Conservation (phyloP, 331 rosid genomes). For the Rosa hybrid region DNA sequence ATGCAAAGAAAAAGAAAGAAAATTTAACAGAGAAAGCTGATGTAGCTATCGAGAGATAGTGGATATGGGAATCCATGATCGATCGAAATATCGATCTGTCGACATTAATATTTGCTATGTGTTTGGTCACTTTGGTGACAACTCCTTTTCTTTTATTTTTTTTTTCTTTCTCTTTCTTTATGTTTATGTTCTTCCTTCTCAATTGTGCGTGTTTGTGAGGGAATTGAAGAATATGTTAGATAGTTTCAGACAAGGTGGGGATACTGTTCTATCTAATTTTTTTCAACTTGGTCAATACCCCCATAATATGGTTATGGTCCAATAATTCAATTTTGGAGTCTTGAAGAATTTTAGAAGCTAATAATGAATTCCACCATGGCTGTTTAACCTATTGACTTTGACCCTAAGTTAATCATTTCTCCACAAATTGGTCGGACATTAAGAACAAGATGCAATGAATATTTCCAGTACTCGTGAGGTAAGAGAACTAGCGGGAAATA, state of each 20-base stretch:
- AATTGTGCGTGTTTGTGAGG: conserved; percentile 11
- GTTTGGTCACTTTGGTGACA: conserved; percentile 47
- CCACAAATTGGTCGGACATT: background rate
- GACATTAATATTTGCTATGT: conserved; percentile 40
- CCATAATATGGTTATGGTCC: conserved; percentile 16
- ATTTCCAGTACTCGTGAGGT: background rate
- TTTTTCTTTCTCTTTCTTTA: background rate
- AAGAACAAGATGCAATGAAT: background rate
- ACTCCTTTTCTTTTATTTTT: conserved; percentile 24
- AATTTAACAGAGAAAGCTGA: conserved; percentile 12
- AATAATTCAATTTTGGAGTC: conserved; percentile 21
- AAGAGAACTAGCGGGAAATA: background rate
- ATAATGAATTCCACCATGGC: background rate
- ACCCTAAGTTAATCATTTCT: background rate
- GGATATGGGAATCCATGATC: conserved; percentile 51
- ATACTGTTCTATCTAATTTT: conserved; percentile 13
- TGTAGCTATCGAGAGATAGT: conserved; percentile 9
- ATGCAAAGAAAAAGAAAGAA: conserved; percentile 22
- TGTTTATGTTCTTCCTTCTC: background rate
- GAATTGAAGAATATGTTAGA: conserved; percentile 24
- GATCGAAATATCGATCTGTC: conserved; percentile 22
- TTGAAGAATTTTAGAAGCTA: background rate
- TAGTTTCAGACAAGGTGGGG: conserved; percentile 32
- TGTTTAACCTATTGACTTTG: conserved; percentile 4
- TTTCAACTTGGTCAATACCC: conserved; percentile 15